These are phyloP conservation scores for Pisolithus marmoratus DNA, from an alignment of 768 basidiomycete genomes.

Conservation along the genomic window DNA sequence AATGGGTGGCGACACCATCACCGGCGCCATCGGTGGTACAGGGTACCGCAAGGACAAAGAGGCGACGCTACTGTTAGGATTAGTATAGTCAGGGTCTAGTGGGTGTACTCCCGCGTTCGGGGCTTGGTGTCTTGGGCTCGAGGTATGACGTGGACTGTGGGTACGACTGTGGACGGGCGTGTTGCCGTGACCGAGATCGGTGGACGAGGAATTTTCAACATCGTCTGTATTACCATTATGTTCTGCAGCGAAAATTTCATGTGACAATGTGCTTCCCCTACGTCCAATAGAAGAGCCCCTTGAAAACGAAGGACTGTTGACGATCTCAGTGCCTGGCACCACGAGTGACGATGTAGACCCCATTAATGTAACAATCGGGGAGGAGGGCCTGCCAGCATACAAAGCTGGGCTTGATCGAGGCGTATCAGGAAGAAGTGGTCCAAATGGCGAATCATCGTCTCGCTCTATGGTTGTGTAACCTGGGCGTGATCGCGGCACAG, in stretches of 20 bases:
- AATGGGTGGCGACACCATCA: slow-evolving; percentile 14
- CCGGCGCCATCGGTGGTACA: slow-evolving; percentile 21
- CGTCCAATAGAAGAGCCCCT: slow-evolving; percentile 10
- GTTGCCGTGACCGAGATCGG: neutral
- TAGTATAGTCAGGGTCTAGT: neutral
- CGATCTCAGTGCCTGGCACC: slow-evolving; percentile 1
- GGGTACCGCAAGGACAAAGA: slow-evolving; percentile 29
- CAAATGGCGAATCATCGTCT: slow-evolving; percentile 24
- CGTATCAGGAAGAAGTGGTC: slow-evolving; percentile 25
- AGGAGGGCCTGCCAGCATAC: slow-evolving; percentile 24
- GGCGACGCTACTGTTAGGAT: slow-evolving; percentile 9
- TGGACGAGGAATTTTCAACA: neutral
- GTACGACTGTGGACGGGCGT: neutral
- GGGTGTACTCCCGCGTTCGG: neutral
- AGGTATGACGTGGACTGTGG: neutral
- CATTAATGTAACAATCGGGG: slow-evolving; percentile 20
- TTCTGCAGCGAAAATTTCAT: slow-evolving; percentile 4
- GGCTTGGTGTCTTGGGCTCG: neutral
- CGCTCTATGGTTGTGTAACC: neutral
- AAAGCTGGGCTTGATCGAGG: slow-evolving; percentile 23
- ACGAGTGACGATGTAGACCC: slow-evolving; percentile 7
- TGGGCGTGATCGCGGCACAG: slow-evolving; percentile 15
- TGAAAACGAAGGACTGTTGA: slow-evolving; percentile 5
- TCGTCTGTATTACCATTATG: slow-evolving; percentile 1
- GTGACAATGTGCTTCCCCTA: slow-evolving; percentile 14